Base-by-base conservation (phyloP, 352 stramenopile genomes). In the Elongisporangium prolatum region DNA sequence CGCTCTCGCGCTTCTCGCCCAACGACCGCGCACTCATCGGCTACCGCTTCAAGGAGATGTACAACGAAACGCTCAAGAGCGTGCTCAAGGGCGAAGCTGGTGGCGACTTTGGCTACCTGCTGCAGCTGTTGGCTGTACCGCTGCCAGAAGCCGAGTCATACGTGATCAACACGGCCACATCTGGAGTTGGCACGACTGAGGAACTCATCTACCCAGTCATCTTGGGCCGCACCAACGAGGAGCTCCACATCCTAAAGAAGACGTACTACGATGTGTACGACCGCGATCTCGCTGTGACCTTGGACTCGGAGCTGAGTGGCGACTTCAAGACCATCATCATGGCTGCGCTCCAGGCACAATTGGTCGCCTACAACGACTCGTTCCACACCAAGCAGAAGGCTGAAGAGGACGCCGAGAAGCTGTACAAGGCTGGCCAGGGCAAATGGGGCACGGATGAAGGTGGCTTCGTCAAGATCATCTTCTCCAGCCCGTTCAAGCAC, bases 261-360 rank as follows among this genome's bases (percentile, higher is more conserved):
- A 86, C 78, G 52, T 91, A 86, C 65, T 88, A 83, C 57, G 77
- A 88, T 54, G 82, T 84, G 64, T 89, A 84, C 64, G 84, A 87
- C 56, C 69, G 87, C 59, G 83, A 93, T 54, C 65, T 91, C 56
- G 74, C 68, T 17, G 80, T 80, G 59, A 64, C 84, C 21, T 80
- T 91, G 72, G 64, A 74, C 50, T 79, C 74, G 18, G 79, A 89
- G 57, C 67, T 89, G 9, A 77, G 71, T 44, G 83, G 83, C 20
- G 80, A 93, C 68, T 85, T 87, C 61, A 77, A 73, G 59, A 84
- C 82, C 55, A 68, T 89, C 48, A 78, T 88, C 49, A 67, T 88
- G 24, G 54, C 84, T 48, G 69, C 78, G 8, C 66, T 93, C 18
- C 76, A 91, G 63, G 77, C 83, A 48, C 47, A 51, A 64, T 18